A percentile compares a stretch with the other conserved stretches of the same genome.
phyloP scores from a whole-genome alignment of 306 rosid genomes.

The Carpinus fangiana region DNA sequence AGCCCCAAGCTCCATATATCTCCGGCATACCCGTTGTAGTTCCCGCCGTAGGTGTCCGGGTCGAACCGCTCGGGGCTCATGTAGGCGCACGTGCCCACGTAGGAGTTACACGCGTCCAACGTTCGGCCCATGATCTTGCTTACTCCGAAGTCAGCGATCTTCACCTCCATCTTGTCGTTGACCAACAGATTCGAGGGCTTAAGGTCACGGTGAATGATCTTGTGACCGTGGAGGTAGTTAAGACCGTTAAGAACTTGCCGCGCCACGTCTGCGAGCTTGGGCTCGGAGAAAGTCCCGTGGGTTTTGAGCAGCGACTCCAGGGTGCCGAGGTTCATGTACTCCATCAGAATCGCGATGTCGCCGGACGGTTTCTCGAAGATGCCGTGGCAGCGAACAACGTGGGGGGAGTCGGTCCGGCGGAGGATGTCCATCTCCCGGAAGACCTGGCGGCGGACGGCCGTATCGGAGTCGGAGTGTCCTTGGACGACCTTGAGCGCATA shows the following conservation, averaged over 20 bases:
- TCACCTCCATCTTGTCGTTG: conserved; percentile 53
- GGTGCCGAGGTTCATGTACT: conserved; percentile 70
- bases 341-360: conserved; percentile 75
- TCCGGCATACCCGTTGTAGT: conserved; percentile 71
- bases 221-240: conserved; percentile 69
- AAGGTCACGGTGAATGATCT: conserved; percentile 82
- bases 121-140: conserved; percentile 75
- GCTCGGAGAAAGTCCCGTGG: conserved; percentile 60
- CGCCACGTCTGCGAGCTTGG: conserved; percentile 52
- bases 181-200: conserved; percentile 79
- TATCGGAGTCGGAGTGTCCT: conserved; percentile 52
- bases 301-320: conserved; percentile 46
- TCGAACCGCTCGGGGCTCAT: conserved; percentile 98
- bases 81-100: conserved; percentile 94
- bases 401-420: conserved; percentile 79
- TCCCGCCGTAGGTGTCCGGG: conserved; percentile 79
- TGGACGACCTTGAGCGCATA: conserved; percentile 75
- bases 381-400: conserved; percentile 57
- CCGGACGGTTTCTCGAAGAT: conserved; percentile 80
- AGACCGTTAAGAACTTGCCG: conserved; percentile 72
- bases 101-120: conserved; percentile 75
- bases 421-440: conserved; percentile 71
- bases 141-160: conserved; percentile 88
- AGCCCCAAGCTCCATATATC: conserved; percentile 95
- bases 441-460: conserved; percentile 63